Evolutionary conservation across 2,329 filamentous ascomycete species (phyloP).

Genomic region (Nigrospora oryzae): DNA sequence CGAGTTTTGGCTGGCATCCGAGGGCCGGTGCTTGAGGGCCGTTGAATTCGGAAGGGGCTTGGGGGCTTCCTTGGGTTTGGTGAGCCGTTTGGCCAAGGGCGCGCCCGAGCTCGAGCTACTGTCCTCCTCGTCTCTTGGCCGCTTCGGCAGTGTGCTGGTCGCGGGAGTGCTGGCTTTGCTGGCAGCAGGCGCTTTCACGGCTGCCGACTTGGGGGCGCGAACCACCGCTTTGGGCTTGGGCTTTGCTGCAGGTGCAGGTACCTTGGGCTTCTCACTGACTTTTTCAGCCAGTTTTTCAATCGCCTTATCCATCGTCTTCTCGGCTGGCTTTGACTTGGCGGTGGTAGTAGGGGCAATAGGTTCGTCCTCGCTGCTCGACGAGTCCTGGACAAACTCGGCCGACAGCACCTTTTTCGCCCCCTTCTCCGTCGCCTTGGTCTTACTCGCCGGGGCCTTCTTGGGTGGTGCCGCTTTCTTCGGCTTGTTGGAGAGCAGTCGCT

Average conservation of each 20-base stretch:
- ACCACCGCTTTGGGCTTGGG: conserved; percentile 25
- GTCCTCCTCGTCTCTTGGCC: conserved; percentile 42
- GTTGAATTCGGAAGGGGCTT: conserved; percentile 22
- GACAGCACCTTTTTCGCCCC: conserved; percentile 41
- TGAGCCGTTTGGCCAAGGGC: conserved; percentile 44
- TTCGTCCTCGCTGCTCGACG: conserved; percentile 45
- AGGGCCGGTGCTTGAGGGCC: conserved; percentile 34
- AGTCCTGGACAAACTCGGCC: conserved; percentile 47
- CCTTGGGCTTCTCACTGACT: conserved; percentile 12
- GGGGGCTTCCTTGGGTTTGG: conserved; percentile 36
- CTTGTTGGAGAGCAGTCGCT: conserved; percentile 39
- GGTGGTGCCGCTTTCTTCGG: conserved; percentile 27
- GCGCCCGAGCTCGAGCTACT: conserved; percentile 53
- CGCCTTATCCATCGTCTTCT: conserved; percentile 9
- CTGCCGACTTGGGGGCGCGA: conserved; percentile 14
- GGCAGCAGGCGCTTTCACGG: conserved; percentile 22
- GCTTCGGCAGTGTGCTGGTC: conserved; percentile 34
- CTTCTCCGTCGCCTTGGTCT: conserved; percentile 27
- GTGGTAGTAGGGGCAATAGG: conserved; percentile 30
- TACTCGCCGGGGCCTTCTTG: conserved; percentile 34
- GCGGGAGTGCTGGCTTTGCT: conserved; percentile 12
- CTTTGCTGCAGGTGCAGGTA: conserved; percentile 11
- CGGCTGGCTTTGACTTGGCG: conserved; percentile 21
- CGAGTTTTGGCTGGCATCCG: conserved; percentile 40
- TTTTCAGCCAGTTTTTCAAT: conserved; percentile 9